Conservation (phyloP, 1,284 basidiomycete species). For the Cryptococcus sp. region DNA sequence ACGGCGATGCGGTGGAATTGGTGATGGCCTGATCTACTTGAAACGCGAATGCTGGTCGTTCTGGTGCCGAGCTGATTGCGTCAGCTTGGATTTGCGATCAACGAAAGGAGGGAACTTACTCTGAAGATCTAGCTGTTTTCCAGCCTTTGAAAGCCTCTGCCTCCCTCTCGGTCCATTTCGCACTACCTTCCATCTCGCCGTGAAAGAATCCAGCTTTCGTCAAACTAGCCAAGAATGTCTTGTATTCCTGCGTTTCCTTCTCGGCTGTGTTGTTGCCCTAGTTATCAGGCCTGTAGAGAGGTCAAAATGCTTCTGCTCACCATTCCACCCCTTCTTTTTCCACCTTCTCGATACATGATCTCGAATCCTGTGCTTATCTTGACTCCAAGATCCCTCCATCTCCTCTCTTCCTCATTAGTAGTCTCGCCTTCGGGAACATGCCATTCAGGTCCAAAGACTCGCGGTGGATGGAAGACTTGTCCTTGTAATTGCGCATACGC, state of each 20-base stretch:
- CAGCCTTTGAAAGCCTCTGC: conserved; percentile 64
- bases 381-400: conserved; percentile 79
- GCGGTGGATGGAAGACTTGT: conserved; percentile 88
- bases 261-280: not conserved
- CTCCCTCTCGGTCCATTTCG: conserved; percentile 68
- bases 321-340: conserved; percentile 49
- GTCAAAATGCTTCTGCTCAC: conserved; percentile 41
- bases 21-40: conserved; percentile 63
- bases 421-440: conserved; percentile 25
- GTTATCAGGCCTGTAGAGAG: not conserved
- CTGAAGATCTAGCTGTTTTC: conserved; percentile 58
- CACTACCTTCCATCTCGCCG: conserved; percentile 68
- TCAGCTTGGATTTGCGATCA: no score
- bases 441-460: conserved; percentile 66
- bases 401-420: conserved; percentile 52
- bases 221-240: conserved; percentile 62
- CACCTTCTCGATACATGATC: conserved; percentile 79
- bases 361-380: conserved; percentile 93
- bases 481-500: conserved; percentile 88
- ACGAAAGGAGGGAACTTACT: conserved; percentile 54
- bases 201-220: conserved; percentile 66
- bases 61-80: conserved; percentile 37
- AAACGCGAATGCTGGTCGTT: conserved; percentile 66
- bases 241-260: conserved; percentile 24
- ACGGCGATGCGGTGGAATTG: conserved; percentile 7